phyloP scores from a whole-genome alignment of 352 stramenopile species.

The Globisporangium solare region DNA sequence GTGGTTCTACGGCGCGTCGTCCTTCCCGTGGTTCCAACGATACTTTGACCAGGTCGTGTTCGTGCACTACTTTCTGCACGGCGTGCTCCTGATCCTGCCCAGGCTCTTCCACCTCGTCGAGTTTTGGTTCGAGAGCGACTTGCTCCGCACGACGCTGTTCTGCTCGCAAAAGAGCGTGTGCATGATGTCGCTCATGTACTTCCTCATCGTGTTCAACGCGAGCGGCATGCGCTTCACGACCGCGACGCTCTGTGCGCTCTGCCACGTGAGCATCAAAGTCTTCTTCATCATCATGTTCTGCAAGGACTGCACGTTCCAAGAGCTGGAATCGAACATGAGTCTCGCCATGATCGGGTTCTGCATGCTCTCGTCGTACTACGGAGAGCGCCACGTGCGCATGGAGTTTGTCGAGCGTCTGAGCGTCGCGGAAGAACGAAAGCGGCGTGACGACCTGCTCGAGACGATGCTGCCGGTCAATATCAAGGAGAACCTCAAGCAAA shows the following conservation, averaged over 20 bases:
- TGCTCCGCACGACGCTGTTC: constrained; percentile 32
- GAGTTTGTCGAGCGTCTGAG: constrained; percentile 61
- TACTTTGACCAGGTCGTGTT: constrained; percentile 52
- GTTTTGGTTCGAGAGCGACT: constrained; percentile 23
- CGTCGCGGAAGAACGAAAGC: constrained; percentile 65
- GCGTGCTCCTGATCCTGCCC: constrained; percentile 43
- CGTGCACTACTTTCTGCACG: constrained; percentile 42
- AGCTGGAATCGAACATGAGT: constrained; percentile 48
- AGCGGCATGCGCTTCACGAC: constrained; percentile 68
- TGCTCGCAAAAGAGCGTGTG: constrained; percentile 54
- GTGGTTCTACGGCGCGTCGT: constrained; percentile 37
- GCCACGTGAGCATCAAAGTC: constrained; percentile 41
- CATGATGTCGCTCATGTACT: constrained; percentile 49
- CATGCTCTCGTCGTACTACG: constrained; percentile 63
- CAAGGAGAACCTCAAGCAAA: constrained; percentile 72
- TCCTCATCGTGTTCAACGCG: constrained; percentile 53
- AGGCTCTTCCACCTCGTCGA: constrained; percentile 37
- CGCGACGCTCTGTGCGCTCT: constrained; percentile 39
- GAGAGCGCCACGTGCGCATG: constrained; percentile 52
- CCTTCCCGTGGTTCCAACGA: constrained; percentile 34
- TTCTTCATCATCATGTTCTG: constrained; percentile 52
- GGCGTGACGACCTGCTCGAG: constrained; percentile 61
- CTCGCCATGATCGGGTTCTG: constrained; percentile 58
- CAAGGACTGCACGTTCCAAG: constrained; percentile 35
- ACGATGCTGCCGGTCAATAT: constrained; percentile 77